Evolutionary conservation across 1,284 basidiomycete species (phyloP), one percentile per base, ranked within the genome.

Genomic region (Spongispora temasekensis): DNA sequence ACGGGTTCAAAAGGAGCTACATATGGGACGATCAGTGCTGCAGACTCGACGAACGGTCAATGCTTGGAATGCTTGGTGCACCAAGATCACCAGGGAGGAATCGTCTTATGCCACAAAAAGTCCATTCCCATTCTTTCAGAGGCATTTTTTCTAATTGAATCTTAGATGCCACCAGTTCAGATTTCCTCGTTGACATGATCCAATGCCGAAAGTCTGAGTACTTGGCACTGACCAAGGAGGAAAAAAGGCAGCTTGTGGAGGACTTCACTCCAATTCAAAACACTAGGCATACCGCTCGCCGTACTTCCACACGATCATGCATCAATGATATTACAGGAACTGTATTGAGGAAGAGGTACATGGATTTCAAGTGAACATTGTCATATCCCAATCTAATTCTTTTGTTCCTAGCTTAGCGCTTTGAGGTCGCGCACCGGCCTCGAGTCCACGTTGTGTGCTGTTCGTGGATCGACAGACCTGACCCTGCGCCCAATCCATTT

Each of bases 271-370:
- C 28, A n/a, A 37, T 42, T 23, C 19, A 2, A 27, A 42, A 23
- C 37, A 21, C 53, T 37, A 30, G 19, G 58, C 35, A 60, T 19
- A 34, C 32, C 7, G 12, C 25, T 44, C 55, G 42, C 12, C 30
- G 32, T 21, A 34, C 37, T 13, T 54, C 52, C 6, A 31, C 58
- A 13, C 35, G 37, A 10, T 60, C 61, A 5, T 25, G 37, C 17
- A 21, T 60, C 34, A 62, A 60, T 12, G n/a, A 62, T 32, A 27
- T 57, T 34, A 62, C 58, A 4, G 42, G 34, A 7, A 60, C 58
- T 21, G 37, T 19, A 13, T 59, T 23, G 35, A 40, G 37, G 19
- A 40, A 13, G 37, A 40, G 37, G 37, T 40, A 40, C 10, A 19
- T 40, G 8, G 8, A 6, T 40, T 40, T 10, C 17, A 12, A 40